Base-by-base conservation (phyloP, 768 basidiomycete species). In the Naematelia encephala region DNA sequence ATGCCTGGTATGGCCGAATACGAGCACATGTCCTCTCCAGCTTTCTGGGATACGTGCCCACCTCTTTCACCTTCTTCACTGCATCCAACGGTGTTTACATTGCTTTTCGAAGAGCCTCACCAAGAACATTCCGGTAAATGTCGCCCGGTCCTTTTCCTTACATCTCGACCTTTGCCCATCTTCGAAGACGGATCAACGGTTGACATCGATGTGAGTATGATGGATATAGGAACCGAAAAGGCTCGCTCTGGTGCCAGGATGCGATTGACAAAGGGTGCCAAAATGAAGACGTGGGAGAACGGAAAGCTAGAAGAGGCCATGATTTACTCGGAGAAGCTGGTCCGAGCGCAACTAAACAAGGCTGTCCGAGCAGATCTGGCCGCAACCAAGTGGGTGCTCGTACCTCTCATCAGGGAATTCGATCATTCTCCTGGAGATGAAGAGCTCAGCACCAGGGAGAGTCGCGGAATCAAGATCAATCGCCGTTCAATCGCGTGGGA, bases 401-500 rank as follows among this genome's bases (percentile, higher is more conserved):
- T 67, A 0, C 70, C 70, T 39, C 50, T 67, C 21, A 44, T 57
- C n/a, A 13, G 27, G 21, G 42, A 30, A 27, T 63, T 59, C 26
- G 44, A 45, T 5, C 51, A 25, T 8, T 13, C 28, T 26, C 4
- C 34, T 13, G 16, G 13, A n/a, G 27, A 44, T 3, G 22, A 3
- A n/a, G 21, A 51, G 26, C 51, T 30, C 21, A 46, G 16, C 13
- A n/a, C 23, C n/a, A 43, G 25, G 12, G 27, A 34, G 28, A 42
- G 21, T 26, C 14, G 51, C 27, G 22, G 39, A 50, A 52, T 27
- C 25, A 64, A 48, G 44, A 11, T 60, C 14, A 53, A 25, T 23
- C 25, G 54, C 10, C 29, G 46, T 22, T 59, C 67, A 27, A 61
- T 72, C 30, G 63, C 58, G 22, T 72, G 71, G 71, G 61, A 65